phyloP scores from a whole-genome alignment of 139 green algal species.

The Chlorella vulgaris region DNA sequence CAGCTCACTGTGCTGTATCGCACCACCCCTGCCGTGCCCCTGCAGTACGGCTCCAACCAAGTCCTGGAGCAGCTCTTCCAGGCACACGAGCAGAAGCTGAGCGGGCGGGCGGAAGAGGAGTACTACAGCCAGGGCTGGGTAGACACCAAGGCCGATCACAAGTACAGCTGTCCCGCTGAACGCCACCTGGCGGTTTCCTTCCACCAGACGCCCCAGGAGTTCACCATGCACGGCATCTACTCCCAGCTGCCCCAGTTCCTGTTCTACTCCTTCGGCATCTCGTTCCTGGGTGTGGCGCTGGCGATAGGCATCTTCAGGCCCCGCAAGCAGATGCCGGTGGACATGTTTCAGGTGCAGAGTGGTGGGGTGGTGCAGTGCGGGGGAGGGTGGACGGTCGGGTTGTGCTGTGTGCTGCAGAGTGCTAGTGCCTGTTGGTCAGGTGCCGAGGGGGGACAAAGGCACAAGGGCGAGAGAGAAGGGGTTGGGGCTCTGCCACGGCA shows the following conservation, averaged over 20 bases:
- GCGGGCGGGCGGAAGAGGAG: slow-evolving; percentile 2
- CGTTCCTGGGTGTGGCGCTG: slow-evolving; percentile 59
- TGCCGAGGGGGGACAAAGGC: too few relatives aligned
- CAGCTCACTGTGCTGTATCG: neutral
- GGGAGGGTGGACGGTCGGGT: neutral
- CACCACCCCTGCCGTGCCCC: too few relatives aligned
- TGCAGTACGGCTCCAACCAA: slow-evolving; percentile 66
- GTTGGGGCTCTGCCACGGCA: too few relatives aligned
- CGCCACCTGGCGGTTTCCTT: slow-evolving; percentile 69
- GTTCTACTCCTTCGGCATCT: slow-evolving; percentile 55
- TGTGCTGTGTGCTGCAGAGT: too few relatives aligned
- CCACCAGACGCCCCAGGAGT: slow-evolving; percentile 53
- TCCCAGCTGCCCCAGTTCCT: slow-evolving; percentile 20
- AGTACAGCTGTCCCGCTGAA: slow-evolving; percentile 70
- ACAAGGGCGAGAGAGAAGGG: too few relatives aligned
- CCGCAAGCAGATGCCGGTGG: slow-evolving; percentile 65
- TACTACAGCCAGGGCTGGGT: slow-evolving; percentile 5
- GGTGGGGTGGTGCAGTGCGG: too few relatives aligned
- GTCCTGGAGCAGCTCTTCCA: slow-evolving; percentile 84
- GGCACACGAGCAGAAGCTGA: slow-evolving; percentile 70
- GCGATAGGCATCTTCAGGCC: slow-evolving; percentile 66
- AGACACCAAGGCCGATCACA: slow-evolving; percentile 15
- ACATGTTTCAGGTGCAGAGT: slow-evolving; percentile 46
- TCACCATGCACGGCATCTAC: slow-evolving; percentile 36
- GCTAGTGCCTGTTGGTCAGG: too few relatives aligned